Conservation (phyloP, 805 yeast species). For the Candida ulmi region DNA sequence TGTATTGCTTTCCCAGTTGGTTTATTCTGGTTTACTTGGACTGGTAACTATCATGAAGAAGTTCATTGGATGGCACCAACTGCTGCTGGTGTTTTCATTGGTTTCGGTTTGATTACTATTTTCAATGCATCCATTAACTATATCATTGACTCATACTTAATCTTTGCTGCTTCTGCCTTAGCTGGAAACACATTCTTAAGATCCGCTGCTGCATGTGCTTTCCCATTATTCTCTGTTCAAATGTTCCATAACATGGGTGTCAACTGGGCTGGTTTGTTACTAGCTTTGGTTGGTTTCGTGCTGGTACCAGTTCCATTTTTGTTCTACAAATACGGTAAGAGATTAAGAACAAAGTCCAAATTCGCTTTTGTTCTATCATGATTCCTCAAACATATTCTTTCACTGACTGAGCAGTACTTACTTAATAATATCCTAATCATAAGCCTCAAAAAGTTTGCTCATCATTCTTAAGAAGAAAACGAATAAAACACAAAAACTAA, state of each 20-base stretch:
- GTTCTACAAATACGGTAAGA: constrained; percentile 54
- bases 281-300: constrained; percentile 57
- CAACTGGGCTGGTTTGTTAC: constrained; percentile 74
- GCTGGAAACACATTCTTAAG: constrained; percentile 72
- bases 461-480: too few species aligned
- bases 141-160: constrained; percentile 63
- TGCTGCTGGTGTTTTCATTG: constrained; percentile 56
- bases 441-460: too few species aligned
- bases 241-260: constrained; percentile 67
- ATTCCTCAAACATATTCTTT: too few species aligned
- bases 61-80: constrained; percentile 83
- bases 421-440: too few species aligned
- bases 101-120: constrained; percentile 62
- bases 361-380: constrained; percentile 38
- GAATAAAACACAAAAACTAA: too few species aligned
- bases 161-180: constrained; percentile 73
- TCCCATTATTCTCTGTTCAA: constrained; percentile 66
- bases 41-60: constrained; percentile 64
- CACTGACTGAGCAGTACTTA: too few species aligned
- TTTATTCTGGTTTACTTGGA: constrained; percentile 83
- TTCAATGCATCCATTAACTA: constrained; percentile 69
- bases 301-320: constrained; percentile 66
- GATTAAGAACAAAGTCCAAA: constrained; percentile 51
- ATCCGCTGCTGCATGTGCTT: constrained; percentile 61
- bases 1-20: constrained; percentile 71